These are phyloP conservation scores for Leccinum solheimii DNA, from an alignment of 1,284 basidiomycete species.

Conservation along the genomic window DNA sequence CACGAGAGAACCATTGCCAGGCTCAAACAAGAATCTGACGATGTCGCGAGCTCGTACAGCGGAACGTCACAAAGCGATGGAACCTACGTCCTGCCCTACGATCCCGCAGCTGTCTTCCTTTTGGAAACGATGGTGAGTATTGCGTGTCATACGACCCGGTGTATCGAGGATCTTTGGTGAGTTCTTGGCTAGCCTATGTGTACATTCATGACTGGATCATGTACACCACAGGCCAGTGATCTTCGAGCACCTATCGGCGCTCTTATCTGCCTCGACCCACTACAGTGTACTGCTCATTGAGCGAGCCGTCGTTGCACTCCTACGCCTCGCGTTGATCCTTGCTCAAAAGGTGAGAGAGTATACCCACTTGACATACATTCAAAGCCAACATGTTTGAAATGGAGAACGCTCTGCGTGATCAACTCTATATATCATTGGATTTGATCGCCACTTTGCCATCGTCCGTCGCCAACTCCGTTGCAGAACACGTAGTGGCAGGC, in stretches of 20 bases:
- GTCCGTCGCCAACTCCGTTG: constrained; percentile 77
- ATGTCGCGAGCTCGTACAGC: constrained; percentile 38
- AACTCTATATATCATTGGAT: constrained; percentile 92
- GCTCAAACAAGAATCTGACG: constrained; percentile 67
- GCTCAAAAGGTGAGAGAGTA: constrained; percentile 63
- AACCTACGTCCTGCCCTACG: constrained; percentile 73
- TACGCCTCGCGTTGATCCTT: constrained; percentile 78
- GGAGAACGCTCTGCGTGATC: constrained; percentile 79
- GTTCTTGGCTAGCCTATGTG: constrained; percentile 22
- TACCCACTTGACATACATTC: constrained; percentile 8
- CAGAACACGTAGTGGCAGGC: constrained; percentile 89
- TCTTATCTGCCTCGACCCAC: constrained; percentile 75
- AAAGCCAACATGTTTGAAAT: constrained; percentile 2
- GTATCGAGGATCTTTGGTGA: constrained; percentile 87
- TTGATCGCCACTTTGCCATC: constrained; percentile 81
- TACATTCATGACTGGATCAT: neutral
- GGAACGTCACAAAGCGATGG: constrained; percentile 43
- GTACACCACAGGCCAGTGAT: constrained; percentile 74
- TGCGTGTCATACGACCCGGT: constrained; percentile 69
- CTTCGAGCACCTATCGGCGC: constrained; percentile 85
- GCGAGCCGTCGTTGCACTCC: constrained; percentile 89
- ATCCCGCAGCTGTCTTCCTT: constrained; percentile 92
- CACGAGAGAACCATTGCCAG: constrained; percentile 82
- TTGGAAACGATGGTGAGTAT: constrained; percentile 94
- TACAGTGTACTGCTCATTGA: constrained; percentile 93